Conservation (phyloP, 1,284 basidiomycete genomes). For the Naganishia sp. region DNA sequence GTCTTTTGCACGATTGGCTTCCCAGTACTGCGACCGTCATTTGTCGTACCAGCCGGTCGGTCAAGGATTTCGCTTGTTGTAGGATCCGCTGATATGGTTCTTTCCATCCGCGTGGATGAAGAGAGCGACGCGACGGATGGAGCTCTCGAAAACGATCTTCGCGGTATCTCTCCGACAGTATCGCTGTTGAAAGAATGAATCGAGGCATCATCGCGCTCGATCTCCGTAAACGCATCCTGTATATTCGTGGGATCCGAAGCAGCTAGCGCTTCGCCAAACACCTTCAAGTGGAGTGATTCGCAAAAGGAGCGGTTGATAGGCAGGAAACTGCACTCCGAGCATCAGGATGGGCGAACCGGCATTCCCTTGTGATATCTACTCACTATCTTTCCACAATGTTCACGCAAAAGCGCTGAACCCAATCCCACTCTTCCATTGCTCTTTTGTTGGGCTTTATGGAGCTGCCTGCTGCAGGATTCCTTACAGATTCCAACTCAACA, state of each 20-base stretch:
- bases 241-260: not conserved
- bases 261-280: conserved; percentile 20
- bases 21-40: not conserved
- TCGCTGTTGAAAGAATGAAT: conserved; percentile 14
- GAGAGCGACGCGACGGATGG: conserved; percentile 20
- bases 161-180: not conserved
- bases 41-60: not conserved
- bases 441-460: not conserved
- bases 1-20: conserved; percentile 1
- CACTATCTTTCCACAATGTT: conserved; percentile 24
- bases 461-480: not conserved
- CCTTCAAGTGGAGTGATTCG: conserved; percentile 26
- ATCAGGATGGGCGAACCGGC: not conserved
- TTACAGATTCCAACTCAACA: not conserved
- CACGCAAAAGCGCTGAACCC: conserved; percentile 28
- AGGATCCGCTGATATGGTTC: not conserved
- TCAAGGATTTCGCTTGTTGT: not conserved
- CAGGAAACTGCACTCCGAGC: conserved; percentile 2
- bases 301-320: conserved; percentile 14
- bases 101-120: not conserved
- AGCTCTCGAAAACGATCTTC: conserved; percentile 18
- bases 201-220: not conserved
- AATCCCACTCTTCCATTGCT: conserved; percentile 26
- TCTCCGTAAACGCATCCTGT: not conserved
- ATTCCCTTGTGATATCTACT: not conserved